Evolutionary conservation across 345 rosid genomes (phyloP).

Genomic region (Cardiospermum halicacabum): DNA sequence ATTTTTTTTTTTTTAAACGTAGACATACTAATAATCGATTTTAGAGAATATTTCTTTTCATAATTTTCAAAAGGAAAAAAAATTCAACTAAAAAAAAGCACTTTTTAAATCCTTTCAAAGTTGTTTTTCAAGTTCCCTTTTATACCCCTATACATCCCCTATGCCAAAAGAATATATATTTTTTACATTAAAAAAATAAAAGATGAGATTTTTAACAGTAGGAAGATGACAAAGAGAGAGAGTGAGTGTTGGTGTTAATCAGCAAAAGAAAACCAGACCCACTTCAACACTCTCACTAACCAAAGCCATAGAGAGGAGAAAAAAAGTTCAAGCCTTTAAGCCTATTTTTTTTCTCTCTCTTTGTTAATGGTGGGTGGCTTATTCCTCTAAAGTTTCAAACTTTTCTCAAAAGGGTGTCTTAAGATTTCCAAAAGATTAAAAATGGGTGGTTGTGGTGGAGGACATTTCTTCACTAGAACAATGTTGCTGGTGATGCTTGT

Average conservation of each 20-base stretch:
- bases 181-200: neutral
- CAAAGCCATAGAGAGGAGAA: neutral
- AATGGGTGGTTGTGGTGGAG: constrained; percentile 19
- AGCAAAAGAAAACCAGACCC: constrained; percentile 26
- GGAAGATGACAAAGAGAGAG: constrained; percentile 16
- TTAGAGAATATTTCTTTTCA: neutral
- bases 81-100: neutral
- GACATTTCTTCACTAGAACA: constrained; percentile 17
- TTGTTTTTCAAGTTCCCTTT: constrained; percentile 1
- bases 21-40: too few relatives aligned
- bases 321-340: constrained; percentile 18
- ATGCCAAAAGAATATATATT: neutral
- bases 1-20: too few relatives aligned
- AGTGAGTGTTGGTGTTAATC: constrained; percentile 21
- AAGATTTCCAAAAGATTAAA: constrained; percentile 15
- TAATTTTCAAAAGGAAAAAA: too few relatives aligned
- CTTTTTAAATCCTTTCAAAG: neutral
- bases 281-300: constrained; percentile 23
- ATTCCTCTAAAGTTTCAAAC: constrained; percentile 14
- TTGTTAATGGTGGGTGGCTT: neutral
- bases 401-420: constrained; percentile 18
- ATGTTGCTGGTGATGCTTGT: constrained; percentile 32
- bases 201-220: constrained; percentile 2
- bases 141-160: constrained; percentile 2
- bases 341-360: constrained; percentile 6